Base-by-base conservation (phyloP, 2,329 filamentous ascomycete genomes). In the Apiospora malaysiana region DNA sequence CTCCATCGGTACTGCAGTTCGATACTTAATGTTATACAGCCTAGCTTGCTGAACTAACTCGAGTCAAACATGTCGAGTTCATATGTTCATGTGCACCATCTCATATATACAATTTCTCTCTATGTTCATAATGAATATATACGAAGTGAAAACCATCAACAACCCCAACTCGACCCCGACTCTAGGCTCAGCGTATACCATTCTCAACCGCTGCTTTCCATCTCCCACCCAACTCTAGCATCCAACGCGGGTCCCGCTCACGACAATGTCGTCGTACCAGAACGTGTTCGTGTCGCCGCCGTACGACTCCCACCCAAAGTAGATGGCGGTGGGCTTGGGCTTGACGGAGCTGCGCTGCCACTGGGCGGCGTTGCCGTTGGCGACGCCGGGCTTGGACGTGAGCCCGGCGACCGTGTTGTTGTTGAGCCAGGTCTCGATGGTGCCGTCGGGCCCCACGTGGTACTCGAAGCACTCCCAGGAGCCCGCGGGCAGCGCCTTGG, bases 261-360 rank as follows among this genome's bases (percentile, higher is more conserved):
- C 78, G 8, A 79, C 83, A 73, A 90, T 84, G 75, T 91, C 88
- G 74, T 91, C 89, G 73, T 89, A 90, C 88, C 88, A 90, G 74
- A 90, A 86, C 1, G 89, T 91, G 78, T 90, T 90, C 2, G 82
- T 79, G 72, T 88, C 88, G 0, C 87, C 87, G 12, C 88, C 87
- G 74, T 91, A 91, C 5, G 85, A 87, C 82, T 91, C 89, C 88
- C 89, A 90, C 0, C 89, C 89, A 73, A 90, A 90, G 79, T 90
- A 89, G 40, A 90, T 81, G 9, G 77, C 87, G 0, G 85, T 85
- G 70, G 89, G 81, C 76, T 86, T 86, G 5, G 88, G 88, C 77
- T 83, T 86, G 70, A 83, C 77, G 45, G 73, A 78, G 76, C 85
- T 85, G 68, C 85, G 82, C 73, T 83, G 79, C 89, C 89, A 90